Evolutionary conservation across 805 yeast genomes (phyloP).

Genomic region (Lachancea sp.): DNA sequence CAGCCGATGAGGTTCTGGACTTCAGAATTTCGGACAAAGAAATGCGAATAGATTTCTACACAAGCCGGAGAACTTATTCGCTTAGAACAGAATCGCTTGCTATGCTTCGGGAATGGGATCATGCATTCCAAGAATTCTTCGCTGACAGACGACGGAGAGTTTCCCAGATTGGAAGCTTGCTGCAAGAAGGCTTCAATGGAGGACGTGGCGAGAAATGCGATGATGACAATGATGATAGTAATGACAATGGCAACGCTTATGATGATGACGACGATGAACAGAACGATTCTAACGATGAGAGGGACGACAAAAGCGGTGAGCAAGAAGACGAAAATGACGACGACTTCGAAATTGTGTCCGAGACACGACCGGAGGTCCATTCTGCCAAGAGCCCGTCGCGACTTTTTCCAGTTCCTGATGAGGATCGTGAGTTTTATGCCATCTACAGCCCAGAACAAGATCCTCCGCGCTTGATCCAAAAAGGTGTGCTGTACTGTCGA

Average conservation of each 20-base stretch:
- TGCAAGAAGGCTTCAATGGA: neutral
- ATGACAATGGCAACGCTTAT: slow-evolving; percentile 1
- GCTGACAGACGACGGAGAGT: neutral
- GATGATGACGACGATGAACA: neutral
- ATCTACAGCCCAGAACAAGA: slow-evolving; percentile 14
- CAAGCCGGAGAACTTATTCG: slow-evolving; percentile 15
- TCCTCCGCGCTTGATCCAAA: slow-evolving; percentile 14
- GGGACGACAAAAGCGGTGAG: neutral
- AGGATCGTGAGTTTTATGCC: slow-evolving; percentile 17
- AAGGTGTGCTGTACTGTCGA: slow-evolving; percentile 14
- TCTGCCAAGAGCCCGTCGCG: neutral
- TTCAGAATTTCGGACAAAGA: slow-evolving; percentile 12
- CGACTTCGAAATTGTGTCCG: slow-evolving; percentile 10
- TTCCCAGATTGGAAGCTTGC: neutral
- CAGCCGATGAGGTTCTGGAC: slow-evolving; percentile 13
- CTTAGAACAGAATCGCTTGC: slow-evolving; percentile 11
- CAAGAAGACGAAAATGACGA: slow-evolving; percentile 11
- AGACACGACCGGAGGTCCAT: neutral
- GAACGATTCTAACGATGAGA: neutral
- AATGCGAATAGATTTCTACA: slow-evolving; percentile 14
- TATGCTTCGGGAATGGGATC: slow-evolving; percentile 2
- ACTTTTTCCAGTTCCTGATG: slow-evolving; percentile 8
- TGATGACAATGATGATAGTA: slow-evolving; percentile 1
- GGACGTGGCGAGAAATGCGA: neutral
- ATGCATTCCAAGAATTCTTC: slow-evolving; percentile 15